These are phyloP conservation scores for Plasmodium coatneyi DNA, from an alignment of 169 alveolate species.

Conservation along the genomic window DNA sequence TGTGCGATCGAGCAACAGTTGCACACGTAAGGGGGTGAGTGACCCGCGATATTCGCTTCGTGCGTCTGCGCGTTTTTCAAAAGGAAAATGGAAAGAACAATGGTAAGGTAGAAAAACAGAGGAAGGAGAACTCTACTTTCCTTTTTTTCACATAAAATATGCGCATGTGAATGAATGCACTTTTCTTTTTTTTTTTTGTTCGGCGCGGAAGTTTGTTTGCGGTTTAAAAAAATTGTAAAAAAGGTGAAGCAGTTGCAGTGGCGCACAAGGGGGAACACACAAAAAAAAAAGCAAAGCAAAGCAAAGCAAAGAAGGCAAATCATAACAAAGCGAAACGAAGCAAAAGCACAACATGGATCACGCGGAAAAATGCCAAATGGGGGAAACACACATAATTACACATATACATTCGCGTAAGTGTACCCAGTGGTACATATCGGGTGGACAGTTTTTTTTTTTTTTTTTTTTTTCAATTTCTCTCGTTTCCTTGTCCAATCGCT, in stretches of 20 bases:
- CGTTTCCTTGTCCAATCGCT: constrained; percentile 1
- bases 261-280: neutral
- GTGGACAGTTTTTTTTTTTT: neutral
- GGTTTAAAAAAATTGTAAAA: neutral
- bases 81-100: neutral
- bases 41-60: neutral
- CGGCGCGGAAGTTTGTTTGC: neutral
- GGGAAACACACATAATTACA: neutral
- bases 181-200: neutral
- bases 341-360: neutral
- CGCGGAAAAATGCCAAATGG: neutral
- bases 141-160: neutral
- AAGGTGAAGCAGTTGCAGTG: neutral
- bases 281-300: neutral
- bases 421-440: neutral
- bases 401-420: neutral
- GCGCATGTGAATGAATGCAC: neutral
- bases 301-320: neutral
- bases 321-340: neutral
- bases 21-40: neutral
- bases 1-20: neutral
- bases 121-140: neutral
- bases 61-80: neutral
- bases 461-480: neutral
- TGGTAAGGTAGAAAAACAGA: neutral